Percentiles rank a stretch among this genome's conserved stretches.
Evolutionary conservation across 169 alveolate genomes (phyloP).

Genomic region (Plasmodium cynomolgi): DNA sequence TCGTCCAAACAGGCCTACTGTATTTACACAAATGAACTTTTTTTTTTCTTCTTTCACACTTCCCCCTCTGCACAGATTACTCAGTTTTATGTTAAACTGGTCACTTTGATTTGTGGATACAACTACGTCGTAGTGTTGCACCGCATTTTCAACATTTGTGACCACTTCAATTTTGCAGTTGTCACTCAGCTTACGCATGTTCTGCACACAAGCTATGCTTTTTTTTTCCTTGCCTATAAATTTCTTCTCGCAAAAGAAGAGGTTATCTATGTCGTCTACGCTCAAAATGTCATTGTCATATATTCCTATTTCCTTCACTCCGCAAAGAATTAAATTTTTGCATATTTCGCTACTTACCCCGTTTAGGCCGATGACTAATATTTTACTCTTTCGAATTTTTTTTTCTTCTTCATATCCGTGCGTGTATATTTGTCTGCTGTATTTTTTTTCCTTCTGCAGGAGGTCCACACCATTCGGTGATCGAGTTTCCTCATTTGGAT

Average conservation of each 20-base stretch:
- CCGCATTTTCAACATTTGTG: not conserved
- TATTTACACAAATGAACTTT: conserved; percentile 63
- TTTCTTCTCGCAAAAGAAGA: conserved; percentile 53
- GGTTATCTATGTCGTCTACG: conserved; percentile 40
- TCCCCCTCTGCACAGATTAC: conserved; percentile 24
- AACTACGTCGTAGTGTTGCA: conserved; percentile 40
- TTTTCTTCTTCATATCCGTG: conserved; percentile 98
- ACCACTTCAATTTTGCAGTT: conserved; percentile 66
- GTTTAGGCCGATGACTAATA: conserved; percentile 95
- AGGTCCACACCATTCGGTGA: not conserved
- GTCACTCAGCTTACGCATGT: conserved; percentile 24
- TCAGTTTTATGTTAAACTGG: conserved; percentile 17
- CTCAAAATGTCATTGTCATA: conserved; percentile 58
- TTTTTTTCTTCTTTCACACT: conserved; percentile 2
- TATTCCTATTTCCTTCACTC: conserved; percentile 52
- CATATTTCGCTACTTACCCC: conserved; percentile 90
- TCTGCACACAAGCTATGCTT: conserved; percentile 43
- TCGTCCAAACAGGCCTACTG: conserved; percentile 69
- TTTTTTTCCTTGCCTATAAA: conserved; percentile 46
- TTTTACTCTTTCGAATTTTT: conserved; percentile 92
- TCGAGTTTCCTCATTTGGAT: not conserved
- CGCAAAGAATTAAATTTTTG: conserved; percentile 69
- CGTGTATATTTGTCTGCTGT: conserved; percentile 98
- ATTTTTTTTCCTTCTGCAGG: conserved; percentile 76
- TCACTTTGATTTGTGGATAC: conserved; percentile 39